phyloP scores from a whole-genome alignment of 441 rosid species.

The Eutrema salsugineum region DNA sequence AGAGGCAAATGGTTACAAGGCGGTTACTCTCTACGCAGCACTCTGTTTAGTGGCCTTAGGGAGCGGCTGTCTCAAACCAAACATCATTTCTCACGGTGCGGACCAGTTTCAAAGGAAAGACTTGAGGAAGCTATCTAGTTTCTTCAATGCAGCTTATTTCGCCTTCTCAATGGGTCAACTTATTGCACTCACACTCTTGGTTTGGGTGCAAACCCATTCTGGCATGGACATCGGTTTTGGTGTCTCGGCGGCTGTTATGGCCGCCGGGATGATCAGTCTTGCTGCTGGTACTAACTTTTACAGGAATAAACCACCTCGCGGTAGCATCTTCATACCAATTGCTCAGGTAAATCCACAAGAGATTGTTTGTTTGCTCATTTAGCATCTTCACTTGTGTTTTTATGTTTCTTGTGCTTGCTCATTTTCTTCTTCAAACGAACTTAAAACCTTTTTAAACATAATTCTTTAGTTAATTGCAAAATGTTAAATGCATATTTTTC shows the following conservation, averaged over 20 bases:
- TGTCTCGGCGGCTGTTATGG: slow-evolving; percentile 67
- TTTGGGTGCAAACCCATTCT: slow-evolving; percentile 71
- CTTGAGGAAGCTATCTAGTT: slow-evolving; percentile 51
- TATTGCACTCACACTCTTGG: slow-evolving; percentile 56
- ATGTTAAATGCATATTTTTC: too few relatives aligned
- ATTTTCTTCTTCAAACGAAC: neutral
- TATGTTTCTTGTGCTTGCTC: too few relatives aligned
- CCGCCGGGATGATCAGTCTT: slow-evolving; percentile 44
- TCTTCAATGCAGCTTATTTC: slow-evolving; percentile 64
- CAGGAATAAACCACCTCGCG: slow-evolving; percentile 48
- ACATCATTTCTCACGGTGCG: slow-evolving; percentile 70
- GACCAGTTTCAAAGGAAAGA: slow-evolving; percentile 49
- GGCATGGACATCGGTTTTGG: slow-evolving; percentile 75
- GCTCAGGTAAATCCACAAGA: slow-evolving; percentile 42
- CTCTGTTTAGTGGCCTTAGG: slow-evolving; percentile 67
- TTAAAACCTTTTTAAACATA: neutral
- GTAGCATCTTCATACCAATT: slow-evolving; percentile 61
- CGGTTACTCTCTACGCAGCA: slow-evolving; percentile 46
- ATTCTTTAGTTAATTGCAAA: too few relatives aligned
- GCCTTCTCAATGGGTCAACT: slow-evolving; percentile 67
- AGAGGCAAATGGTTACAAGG: slow-evolving; percentile 54
- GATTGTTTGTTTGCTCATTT: neutral
- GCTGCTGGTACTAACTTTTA: slow-evolving; percentile 42
- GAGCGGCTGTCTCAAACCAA: slow-evolving; percentile 73
- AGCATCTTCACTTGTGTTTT: too few relatives aligned